These are phyloP conservation scores for Botrytis porri DNA, from an alignment of 2,329 filamentous ascomycete genomes.

Conservation along the genomic window DNA sequence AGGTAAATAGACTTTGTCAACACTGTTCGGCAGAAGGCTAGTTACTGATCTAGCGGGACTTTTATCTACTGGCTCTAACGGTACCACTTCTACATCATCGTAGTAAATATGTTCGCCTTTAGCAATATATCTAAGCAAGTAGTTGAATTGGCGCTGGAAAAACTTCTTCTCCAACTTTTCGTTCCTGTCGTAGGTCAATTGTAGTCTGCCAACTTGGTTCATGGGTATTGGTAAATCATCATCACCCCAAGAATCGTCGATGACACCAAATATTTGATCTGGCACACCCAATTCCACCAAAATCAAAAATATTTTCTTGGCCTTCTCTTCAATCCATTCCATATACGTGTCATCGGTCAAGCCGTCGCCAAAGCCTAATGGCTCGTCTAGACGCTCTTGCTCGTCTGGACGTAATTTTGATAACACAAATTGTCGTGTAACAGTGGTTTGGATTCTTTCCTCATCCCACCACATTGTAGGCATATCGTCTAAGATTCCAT, in stretches of 20 bases:
- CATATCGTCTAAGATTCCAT: conserved; percentile 33
- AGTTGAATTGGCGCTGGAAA: conserved; percentile 67
- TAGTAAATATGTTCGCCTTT: conserved; percentile 62
- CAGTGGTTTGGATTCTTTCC: conserved; percentile 64
- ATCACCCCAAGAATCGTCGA: conserved; percentile 76
- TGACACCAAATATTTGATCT: conserved; percentile 70
- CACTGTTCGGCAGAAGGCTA: conserved; percentile 41
- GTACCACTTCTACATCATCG: conserved; percentile 64
- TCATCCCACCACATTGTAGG: conserved; percentile 66
- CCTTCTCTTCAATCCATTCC: conserved; percentile 71
- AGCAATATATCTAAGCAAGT: conserved; percentile 62
- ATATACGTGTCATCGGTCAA: conserved; percentile 72
- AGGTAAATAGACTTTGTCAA: conserved; percentile 62
- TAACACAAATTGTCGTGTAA: conserved; percentile 65
- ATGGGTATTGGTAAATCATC: conserved; percentile 67
- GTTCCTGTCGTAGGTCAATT: conserved; percentile 57
- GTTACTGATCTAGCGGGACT: conserved; percentile 45
- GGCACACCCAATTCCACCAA: conserved; percentile 66
- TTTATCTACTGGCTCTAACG: conserved; percentile 63
- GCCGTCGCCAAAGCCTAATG: conserved; percentile 63
- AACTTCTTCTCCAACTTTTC: conserved; percentile 66
- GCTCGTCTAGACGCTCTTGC: conserved; percentile 58
- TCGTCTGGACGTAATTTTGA: conserved; percentile 63
- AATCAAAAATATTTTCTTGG: conserved; percentile 68
- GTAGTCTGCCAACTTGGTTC: conserved; percentile 62